These are phyloP conservation scores for Oryza nivara DNA, from an alignment of 176 grass and related monocot genomes.

Conservation along the genomic window DNA sequence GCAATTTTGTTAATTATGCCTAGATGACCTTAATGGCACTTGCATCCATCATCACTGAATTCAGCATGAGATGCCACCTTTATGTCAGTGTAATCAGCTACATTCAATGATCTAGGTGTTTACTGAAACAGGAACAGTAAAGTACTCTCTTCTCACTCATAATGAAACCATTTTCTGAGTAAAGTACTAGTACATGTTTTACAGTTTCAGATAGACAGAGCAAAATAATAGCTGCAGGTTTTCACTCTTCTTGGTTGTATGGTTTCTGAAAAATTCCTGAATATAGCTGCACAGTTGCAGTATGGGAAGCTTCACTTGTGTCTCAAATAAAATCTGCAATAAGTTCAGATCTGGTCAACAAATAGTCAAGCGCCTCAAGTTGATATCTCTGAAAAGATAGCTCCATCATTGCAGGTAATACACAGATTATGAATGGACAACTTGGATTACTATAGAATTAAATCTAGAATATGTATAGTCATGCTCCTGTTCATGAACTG, in stretches of 20 bases:
- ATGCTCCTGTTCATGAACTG: slow-evolving; percentile 27
- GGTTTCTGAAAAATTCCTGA: neutral
- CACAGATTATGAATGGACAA: slow-evolving; percentile 29
- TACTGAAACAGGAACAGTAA: neutral
- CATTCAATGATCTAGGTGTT: slow-evolving; percentile 3
- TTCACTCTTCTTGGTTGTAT: neutral
- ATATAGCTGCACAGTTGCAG: slow-evolving; percentile 5
- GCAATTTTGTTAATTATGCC: slow-evolving; percentile 42
- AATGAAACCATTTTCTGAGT: neutral
- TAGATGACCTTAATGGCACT: slow-evolving; percentile 21
- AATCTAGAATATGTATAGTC: slow-evolving; percentile 12
- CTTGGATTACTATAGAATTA: neutral
- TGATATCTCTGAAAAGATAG: slow-evolving; percentile 33
- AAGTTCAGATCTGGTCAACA: slow-evolving; percentile 51
- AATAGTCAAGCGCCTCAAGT: slow-evolving; percentile 27
- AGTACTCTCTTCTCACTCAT: neutral
- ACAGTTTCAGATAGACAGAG: neutral
- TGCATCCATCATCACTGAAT: slow-evolving; percentile 44
- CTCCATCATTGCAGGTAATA: slow-evolving; percentile 45
- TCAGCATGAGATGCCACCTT: slow-evolving; percentile 45
- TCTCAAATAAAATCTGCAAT: slow-evolving; percentile 23
- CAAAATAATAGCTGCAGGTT: neutral
- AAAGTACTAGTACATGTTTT: neutral
- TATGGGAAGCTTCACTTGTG: slow-evolving; percentile 48
- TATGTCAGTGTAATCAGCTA: slow-evolving; percentile 24